phyloP scores from a whole-genome alignment of 805 yeast species.

The Candida cerambycidarum region DNA sequence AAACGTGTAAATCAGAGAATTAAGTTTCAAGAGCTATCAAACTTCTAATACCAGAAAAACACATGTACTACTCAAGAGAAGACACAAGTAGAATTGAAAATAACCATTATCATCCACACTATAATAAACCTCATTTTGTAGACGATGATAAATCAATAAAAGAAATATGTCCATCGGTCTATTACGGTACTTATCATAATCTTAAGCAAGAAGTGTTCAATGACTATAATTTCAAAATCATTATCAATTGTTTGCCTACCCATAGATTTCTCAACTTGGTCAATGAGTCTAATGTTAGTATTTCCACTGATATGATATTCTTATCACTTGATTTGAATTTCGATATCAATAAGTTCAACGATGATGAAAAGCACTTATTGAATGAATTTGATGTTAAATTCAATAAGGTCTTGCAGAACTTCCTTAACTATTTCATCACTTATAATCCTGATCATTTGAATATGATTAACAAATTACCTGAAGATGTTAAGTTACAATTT shows the following conservation, averaged over 20 bases:
- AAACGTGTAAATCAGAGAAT: too few species aligned
- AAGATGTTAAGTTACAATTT: conserved; percentile 22
- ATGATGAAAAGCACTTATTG: conserved; percentile 20
- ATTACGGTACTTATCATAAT: conserved; percentile 10
- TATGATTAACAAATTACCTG: conserved; percentile 31
- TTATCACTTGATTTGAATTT: conserved; percentile 38
- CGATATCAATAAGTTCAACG: conserved; percentile 17
- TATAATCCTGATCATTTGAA: conserved; percentile 29
- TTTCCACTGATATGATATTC: conserved; percentile 38
- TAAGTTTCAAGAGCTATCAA: too few species aligned
- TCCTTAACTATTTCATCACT: conserved; percentile 34
- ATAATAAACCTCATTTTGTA: conserved; percentile 2
- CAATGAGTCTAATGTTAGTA: conserved; percentile 18
- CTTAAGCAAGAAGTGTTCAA: conserved; percentile 19
- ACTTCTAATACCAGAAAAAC: background rate
- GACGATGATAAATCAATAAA: conserved; percentile 12
- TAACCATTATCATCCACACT: conserved; percentile 3
- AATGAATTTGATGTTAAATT: conserved; percentile 27
- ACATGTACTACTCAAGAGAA: background rate
- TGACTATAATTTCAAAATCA: conserved; percentile 31
- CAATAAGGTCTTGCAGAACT: conserved; percentile 38
- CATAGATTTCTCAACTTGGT: conserved; percentile 27
- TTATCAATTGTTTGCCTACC: conserved; percentile 40
- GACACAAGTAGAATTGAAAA: background rate
- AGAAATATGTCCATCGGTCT: conserved; percentile 26